Conservation (phyloP, 2,329 filamentous ascomycete species). For the Alternaria dauci region DNA sequence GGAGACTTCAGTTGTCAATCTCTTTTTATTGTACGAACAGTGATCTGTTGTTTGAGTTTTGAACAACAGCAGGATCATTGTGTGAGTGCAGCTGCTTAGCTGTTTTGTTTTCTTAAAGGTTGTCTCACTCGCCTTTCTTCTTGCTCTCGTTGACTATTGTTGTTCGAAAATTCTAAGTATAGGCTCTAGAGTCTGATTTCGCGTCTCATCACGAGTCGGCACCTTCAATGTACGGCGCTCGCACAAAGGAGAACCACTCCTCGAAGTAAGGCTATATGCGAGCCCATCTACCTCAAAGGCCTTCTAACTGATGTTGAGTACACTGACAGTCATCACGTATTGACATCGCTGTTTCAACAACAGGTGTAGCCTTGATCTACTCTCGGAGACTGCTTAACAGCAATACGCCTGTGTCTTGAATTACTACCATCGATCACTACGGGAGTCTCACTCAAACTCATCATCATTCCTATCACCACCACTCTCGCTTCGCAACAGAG, state of each 20-base stretch:
- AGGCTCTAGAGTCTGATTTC: background rate
- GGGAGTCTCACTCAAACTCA: background rate
- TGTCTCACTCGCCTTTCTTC: background rate
- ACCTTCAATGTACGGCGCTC: background rate
- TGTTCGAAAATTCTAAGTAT: background rate
- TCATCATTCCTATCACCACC: slow-evolving; percentile 6
- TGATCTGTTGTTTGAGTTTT: background rate
- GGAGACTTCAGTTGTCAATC: background rate
- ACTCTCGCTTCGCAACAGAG: background rate
- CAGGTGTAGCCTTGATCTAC: background rate
- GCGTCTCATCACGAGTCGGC: too few relatives aligned
- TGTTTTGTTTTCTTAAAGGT: background rate
- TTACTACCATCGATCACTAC: background rate
- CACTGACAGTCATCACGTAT: background rate
- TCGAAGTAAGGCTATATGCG: background rate
- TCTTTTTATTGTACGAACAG: background rate
- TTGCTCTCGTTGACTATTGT: background rate
- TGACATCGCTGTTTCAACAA: background rate
- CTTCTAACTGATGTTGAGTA: background rate
- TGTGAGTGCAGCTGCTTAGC: background rate
- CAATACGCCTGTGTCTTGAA: background rate
- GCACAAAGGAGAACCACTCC: background rate
- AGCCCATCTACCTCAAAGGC: background rate
- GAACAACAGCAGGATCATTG: too few relatives aligned
- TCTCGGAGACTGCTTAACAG: background rate